Percentiles rank a stretch among this genome's conserved stretches.
These are phyloP conservation scores for Bruguiera gymnorhiza DNA, from an alignment of 345 rosid species.

Conservation along the genomic window DNA sequence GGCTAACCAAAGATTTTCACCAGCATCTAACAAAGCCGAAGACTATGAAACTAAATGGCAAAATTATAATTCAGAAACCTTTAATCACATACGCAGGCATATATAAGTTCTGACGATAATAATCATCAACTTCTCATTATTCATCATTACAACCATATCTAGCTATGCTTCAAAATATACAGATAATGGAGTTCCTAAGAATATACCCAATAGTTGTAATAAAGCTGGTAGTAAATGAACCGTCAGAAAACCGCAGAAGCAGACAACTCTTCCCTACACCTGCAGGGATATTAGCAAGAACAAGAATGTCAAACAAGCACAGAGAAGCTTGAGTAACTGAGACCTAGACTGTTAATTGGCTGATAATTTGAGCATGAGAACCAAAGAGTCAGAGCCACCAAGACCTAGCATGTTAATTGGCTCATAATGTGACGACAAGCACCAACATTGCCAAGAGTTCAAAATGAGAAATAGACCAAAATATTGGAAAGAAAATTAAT, in stretches of 20 bases:
- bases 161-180: not conserved
- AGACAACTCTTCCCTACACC: slow-evolving; percentile 95
- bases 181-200: slow-evolving; percentile 9
- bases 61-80: not conserved
- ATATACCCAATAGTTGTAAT: slow-evolving; percentile 82
- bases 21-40: too few species aligned
- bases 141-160: not conserved
- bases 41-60: not conserved
- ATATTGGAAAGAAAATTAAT: not conserved
- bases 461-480: not conserved
- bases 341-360: not conserved
- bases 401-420: not conserved
- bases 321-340: not conserved
- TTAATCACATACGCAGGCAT: not conserved
- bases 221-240: slow-evolving; percentile 84
- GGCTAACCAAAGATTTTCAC: too few species aligned
- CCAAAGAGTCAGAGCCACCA: too few species aligned
- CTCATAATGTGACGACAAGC: not conserved
- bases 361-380: too few species aligned
- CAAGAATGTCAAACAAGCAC: not conserved
- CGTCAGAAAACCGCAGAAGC: slow-evolving; percentile 83
- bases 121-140: not conserved
- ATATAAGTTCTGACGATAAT: not conserved
- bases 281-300: slow-evolving; percentile 26
- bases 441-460: not conserved